phyloP scores from a whole-genome alignment of 1,139 yeast species.

The Saccharomyces hybrid region DNA sequence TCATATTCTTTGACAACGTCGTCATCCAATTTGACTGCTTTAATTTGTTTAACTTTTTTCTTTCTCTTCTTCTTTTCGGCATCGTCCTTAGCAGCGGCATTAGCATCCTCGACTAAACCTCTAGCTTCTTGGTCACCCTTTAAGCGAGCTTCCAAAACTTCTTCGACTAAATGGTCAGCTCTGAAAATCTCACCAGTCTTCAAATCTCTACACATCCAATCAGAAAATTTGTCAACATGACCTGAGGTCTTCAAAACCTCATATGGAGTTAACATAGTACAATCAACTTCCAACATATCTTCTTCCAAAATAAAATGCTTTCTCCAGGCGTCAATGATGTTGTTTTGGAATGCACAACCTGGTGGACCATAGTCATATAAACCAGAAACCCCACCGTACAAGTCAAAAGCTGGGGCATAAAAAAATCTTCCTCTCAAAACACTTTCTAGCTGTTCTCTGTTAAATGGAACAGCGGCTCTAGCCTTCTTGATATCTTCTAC shows the following conservation, averaged over 20 bases:
- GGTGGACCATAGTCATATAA: conserved; percentile 98
- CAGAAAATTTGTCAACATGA: conserved; percentile 97
- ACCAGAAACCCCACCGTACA: conserved; percentile 98
- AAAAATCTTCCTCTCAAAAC: conserved; percentile 92
- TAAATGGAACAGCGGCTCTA: conserved; percentile 45
- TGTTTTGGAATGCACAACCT: conserved; percentile 97
- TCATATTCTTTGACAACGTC: conserved; percentile 66
- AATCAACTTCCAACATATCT: conserved; percentile 97
- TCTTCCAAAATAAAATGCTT: conserved; percentile 96
- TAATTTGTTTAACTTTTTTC: conserved; percentile 94
- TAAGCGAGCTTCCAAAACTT: conserved; percentile 88
- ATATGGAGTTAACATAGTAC: conserved; percentile 94
- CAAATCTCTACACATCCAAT: conserved; percentile 97
- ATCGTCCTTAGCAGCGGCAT: conserved; percentile 56
- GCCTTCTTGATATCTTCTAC: conserved; percentile 31
- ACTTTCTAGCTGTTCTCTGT: conserved; percentile 82
- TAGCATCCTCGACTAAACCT: conserved; percentile 52
- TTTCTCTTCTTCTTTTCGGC: conserved; percentile 76
- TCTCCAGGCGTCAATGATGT: conserved; percentile 91
- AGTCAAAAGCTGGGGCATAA: conserved; percentile 94
- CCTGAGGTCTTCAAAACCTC: conserved; percentile 98
- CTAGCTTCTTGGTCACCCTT: conserved; percentile 96
- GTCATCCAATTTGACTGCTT: conserved; percentile 81
- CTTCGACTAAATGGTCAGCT: conserved; percentile 97
- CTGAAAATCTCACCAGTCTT: conserved; percentile 97